A percentile compares a stretch with the other conserved stretches of the same genome.
These are phyloP conservation scores for Fusarium sp. DNA, from an alignment of 2,329 filamentous ascomycete species.

Conservation along the genomic window DNA sequence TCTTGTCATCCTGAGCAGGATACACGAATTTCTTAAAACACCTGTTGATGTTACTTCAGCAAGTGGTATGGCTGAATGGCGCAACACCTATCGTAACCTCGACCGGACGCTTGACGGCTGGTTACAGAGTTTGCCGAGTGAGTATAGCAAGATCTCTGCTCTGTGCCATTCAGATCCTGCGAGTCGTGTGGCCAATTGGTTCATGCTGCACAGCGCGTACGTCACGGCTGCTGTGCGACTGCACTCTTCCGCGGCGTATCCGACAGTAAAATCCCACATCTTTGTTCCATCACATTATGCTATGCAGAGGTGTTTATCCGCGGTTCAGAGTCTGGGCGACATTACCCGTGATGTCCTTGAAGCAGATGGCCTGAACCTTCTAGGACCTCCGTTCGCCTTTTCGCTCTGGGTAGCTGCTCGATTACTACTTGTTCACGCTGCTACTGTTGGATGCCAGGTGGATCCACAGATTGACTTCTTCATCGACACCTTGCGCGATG, in stretches of 20 bases:
- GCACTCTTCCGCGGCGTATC: conserved; percentile 62
- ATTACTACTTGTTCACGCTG: conserved; percentile 59
- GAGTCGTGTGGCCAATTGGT: conserved; percentile 63
- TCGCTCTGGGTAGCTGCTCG: conserved; percentile 61
- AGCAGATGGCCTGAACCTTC: conserved; percentile 59
- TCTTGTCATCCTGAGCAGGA: conserved; percentile 59
- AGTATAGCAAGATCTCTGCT: conserved; percentile 63
- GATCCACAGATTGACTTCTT: conserved; percentile 62
- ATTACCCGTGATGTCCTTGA: conserved; percentile 62
- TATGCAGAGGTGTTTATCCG: conserved; percentile 62
- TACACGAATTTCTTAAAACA: conserved; percentile 60
- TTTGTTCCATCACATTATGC: conserved; percentile 62
- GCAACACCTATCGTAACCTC: conserved; percentile 58
- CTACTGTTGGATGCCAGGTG: conserved; percentile 55
- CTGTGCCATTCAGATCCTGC: conserved; percentile 63
- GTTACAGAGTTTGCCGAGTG: conserved; percentile 61
- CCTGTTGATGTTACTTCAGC: conserved; percentile 59
- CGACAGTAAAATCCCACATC: conserved; percentile 58
- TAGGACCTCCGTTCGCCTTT: conserved; percentile 62
- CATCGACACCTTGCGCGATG: conserved; percentile 59
- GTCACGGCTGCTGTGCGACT: conserved; percentile 61
- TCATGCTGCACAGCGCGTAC: conserved; percentile 63
- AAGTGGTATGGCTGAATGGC: conserved; percentile 58
- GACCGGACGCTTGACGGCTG: conserved; percentile 59
- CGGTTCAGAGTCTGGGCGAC: conserved; percentile 61